Conservation (phyloP, 139 green algal species). For the Mesostigma viride region DNA sequence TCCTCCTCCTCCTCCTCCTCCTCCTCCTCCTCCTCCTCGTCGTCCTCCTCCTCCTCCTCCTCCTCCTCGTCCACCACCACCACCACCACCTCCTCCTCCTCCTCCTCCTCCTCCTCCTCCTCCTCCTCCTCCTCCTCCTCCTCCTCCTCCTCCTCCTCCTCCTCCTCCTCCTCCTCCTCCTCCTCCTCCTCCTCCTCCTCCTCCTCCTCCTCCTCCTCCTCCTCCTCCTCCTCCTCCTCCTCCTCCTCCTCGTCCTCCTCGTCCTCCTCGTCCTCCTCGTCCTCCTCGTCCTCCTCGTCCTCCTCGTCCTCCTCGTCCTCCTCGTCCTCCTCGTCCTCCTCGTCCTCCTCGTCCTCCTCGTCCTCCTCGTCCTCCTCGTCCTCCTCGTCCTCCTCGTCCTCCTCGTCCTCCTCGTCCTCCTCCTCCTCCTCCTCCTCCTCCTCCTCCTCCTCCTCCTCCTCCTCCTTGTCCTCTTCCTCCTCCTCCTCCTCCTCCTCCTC, state of each 20-base stretch:
- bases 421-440: not conserved
- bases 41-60: not conserved
- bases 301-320: not conserved
- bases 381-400: not conserved
- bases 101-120: not conserved
- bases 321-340: not conserved
- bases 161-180: not conserved
- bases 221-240: not conserved
- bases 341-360: not conserved
- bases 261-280: not conserved
- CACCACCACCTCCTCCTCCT: not conserved
- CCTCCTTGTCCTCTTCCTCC: not conserved
- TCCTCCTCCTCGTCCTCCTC: not conserved
- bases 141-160: not conserved
- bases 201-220: conserved; percentile 1
- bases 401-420: not conserved
- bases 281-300: not conserved
- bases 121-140: not conserved
- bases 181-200: conserved; percentile 1
- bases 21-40: not conserved
- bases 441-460: not conserved
- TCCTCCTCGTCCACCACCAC: not conserved
- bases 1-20: conserved; percentile 1
- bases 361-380: not conserved
- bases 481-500: conserved; percentile 1